These are phyloP conservation scores for Zea luxurians DNA, from an alignment of 176 grass and related monocot genomes.

Conservation along the genomic window DNA sequence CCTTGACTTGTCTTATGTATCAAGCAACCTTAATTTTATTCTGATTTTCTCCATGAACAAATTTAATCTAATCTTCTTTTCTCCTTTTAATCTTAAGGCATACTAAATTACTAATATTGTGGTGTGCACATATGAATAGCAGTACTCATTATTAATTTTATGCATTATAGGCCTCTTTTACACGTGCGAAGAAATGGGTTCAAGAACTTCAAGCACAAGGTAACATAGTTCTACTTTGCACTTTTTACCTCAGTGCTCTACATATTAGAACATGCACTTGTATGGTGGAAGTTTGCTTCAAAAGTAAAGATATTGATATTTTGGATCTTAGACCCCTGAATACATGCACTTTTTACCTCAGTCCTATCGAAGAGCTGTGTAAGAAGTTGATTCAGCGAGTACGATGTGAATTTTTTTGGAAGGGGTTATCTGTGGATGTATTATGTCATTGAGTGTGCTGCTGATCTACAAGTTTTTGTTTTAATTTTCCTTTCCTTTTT, in stretches of 20 bases:
- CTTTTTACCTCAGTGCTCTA: constrained; percentile 8
- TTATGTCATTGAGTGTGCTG: neutral
- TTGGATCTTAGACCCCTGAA: constrained; percentile 10
- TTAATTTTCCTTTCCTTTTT: neutral
- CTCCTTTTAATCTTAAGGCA: neutral
- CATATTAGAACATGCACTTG: constrained; percentile 6
- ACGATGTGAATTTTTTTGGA: neutral
- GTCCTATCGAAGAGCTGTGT: neutral
- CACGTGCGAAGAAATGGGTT: constrained; percentile 88
- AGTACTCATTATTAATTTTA: constrained; percentile 13
- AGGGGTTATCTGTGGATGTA: neutral
- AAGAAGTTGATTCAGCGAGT: neutral
- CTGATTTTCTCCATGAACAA: neutral
- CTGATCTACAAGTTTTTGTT: constrained; percentile 15
- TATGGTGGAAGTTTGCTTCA: neutral
- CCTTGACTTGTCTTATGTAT: neutral
- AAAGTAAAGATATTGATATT: neutral
- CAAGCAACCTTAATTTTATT: neutral
- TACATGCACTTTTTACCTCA: too few species aligned
- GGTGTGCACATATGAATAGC: neutral
- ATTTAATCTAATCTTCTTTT: neutral
- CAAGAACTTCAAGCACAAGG: constrained; percentile 96
- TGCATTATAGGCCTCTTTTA: constrained; percentile 69
- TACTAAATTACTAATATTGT: neutral
- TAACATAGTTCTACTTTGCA: constrained; percentile 22